Evolutionary conservation across 2,329 filamentous ascomycete species (phyloP).

Genomic region (Exophiala sp.): DNA sequence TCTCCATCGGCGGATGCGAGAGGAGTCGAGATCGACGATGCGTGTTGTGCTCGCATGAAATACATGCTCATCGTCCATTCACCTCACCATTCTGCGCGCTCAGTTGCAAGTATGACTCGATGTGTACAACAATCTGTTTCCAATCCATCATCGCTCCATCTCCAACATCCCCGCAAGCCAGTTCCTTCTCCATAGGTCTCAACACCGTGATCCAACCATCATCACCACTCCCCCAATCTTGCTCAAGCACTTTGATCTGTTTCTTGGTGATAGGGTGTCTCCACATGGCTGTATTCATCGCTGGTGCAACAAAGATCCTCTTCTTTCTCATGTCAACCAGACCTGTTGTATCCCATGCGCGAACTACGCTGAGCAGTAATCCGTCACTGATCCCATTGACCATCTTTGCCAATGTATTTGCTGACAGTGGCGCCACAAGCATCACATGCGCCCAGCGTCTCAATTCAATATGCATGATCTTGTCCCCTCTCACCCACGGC

Average conservation of each 20-base stretch:
- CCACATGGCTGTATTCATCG: constrained; percentile 94
- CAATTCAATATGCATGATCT: constrained; percentile 87
- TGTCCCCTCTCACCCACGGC: constrained; percentile 73
- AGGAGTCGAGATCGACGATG: constrained; percentile 13
- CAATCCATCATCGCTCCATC: constrained; percentile 80
- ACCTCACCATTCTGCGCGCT: background rate
- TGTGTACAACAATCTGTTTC: constrained; percentile 62
- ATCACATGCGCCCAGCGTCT: constrained; percentile 77
- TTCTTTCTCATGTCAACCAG: constrained; percentile 57
- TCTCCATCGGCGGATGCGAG: constrained; percentile 26
- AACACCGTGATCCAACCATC: constrained; percentile 67
- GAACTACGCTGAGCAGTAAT: constrained; percentile 67
- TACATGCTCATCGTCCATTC: constrained; percentile 15
- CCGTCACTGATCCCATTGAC: constrained; percentile 73
- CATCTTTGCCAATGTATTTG: constrained; percentile 84
- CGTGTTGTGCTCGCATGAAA: constrained; percentile 6
- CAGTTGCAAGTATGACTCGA: constrained; percentile 17
- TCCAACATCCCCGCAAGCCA: constrained; percentile 83
- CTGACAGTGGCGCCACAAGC: constrained; percentile 74
- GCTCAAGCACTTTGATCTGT: constrained; percentile 66
- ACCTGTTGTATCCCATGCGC: constrained; percentile 83
- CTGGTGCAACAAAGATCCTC: constrained; percentile 70
- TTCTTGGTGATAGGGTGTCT: constrained; percentile 73
- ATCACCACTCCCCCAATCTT: constrained; percentile 64
- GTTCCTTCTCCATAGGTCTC: constrained; percentile 66